phyloP scores from a whole-genome alignment of 345 rosid species.

The Gossypium australe region DNA sequence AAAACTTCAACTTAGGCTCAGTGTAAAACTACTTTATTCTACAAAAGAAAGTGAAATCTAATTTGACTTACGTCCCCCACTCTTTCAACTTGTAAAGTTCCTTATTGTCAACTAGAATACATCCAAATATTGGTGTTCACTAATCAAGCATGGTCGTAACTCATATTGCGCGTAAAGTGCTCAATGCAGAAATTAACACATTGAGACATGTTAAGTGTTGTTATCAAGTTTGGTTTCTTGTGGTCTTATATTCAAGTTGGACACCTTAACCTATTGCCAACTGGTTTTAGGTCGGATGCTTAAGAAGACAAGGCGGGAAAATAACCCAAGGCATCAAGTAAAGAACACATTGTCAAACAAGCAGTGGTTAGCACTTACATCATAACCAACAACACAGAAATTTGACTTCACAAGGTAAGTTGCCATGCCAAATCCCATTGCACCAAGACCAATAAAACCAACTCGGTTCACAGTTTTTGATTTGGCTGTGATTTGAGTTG shows the following conservation, averaged over 20 bases:
- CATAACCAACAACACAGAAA: slow-evolving; percentile 69
- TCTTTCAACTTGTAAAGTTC: background rate
- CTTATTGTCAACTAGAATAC: background rate
- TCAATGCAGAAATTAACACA: background rate
- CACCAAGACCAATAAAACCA: slow-evolving; percentile 97
- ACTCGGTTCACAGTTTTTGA: slow-evolving; percentile 52
- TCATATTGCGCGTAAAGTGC: background rate
- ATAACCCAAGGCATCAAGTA: background rate
- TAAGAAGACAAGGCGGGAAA: background rate
- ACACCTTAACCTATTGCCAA: background rate
- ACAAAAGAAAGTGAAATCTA: background rate
- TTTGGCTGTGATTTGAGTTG: slow-evolving; percentile 43
- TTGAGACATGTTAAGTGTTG: background rate
- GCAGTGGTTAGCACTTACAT: slow-evolving; percentile 45
- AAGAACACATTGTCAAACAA: background rate
- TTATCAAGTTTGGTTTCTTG: background rate
- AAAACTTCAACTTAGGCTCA: background rate
- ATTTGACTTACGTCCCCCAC: background rate
- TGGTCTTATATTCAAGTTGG: background rate
- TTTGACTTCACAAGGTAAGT: slow-evolving; percentile 64
- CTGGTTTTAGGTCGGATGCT: background rate
- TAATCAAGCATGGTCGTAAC: background rate
- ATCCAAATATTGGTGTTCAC: background rate
- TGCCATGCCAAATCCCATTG: slow-evolving; percentile 99
- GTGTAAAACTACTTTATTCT: background rate